Percentiles rank a stretch among this genome's conserved stretches.
Evolutionary conservation across 2,329 filamentous ascomycete genomes (phyloP).

Genomic region (Pleoardoris graminearum): DNA sequence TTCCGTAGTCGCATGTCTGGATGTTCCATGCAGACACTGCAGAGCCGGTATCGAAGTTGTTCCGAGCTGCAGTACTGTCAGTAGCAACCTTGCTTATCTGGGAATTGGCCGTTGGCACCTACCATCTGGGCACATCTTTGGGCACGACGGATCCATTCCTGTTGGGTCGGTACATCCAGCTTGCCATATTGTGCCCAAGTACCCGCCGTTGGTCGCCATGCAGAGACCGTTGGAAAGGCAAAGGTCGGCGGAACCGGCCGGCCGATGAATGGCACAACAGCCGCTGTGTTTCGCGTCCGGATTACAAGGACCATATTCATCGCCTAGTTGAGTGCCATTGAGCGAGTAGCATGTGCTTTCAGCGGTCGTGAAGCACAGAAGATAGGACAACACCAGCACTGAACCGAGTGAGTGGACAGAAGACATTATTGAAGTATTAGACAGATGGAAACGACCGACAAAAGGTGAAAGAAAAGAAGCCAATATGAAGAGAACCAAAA

Average conservation of each 20-base stretch:
- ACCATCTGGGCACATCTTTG: constrained; percentile 37
- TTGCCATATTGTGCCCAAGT: constrained; percentile 40
- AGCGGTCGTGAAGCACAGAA: constrained; percentile 21
- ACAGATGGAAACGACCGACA: neutral
- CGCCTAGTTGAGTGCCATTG: constrained; percentile 33
- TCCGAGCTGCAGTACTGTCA: constrained; percentile 12
- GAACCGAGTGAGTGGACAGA: constrained; percentile 14
- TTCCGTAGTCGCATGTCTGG: constrained; percentile 40
- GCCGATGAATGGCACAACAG: constrained; percentile 36
- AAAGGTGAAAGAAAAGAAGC: neutral
- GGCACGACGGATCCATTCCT: constrained; percentile 33
- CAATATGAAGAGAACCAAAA: neutral
- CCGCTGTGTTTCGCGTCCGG: constrained; percentile 34
- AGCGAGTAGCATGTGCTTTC: constrained; percentile 37
- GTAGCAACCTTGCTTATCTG: too few species aligned
- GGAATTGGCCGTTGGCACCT: too few species aligned
- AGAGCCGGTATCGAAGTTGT: constrained; percentile 19
- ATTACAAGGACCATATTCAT: constrained; percentile 36
- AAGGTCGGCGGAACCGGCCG: constrained; percentile 29
- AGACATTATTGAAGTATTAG: neutral
- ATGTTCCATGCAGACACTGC: constrained; percentile 37
- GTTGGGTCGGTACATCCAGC: constrained; percentile 42
- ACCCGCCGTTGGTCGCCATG: constrained; percentile 34
- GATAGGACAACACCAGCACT: constrained; percentile 17
- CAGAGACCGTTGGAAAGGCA: constrained; percentile 41